Conservation (phyloP, 306 rosid species). For the Datisca glomerata region DNA sequence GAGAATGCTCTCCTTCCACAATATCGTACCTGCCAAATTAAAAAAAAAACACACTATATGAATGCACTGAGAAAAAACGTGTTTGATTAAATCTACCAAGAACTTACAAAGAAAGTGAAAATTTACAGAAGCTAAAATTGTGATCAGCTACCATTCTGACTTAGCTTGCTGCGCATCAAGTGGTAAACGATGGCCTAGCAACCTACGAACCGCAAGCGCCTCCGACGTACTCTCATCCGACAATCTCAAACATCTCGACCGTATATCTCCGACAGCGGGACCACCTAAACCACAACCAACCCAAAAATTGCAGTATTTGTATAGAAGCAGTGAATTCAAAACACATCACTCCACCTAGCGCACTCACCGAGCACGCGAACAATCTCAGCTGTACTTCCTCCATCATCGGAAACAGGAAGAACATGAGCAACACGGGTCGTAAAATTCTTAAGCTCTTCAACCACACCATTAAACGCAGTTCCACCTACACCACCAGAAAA, state of each 20-base stretch:
- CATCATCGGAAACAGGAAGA: constrained; percentile 93
- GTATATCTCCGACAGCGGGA: constrained; percentile 95
- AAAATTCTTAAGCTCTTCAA: constrained; percentile 62
- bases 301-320: background rate
- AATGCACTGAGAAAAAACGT: too few relatives aligned
- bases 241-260: constrained; percentile 85
- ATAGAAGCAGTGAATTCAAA: background rate
- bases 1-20: constrained; percentile 75
- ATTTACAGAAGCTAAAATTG: constrained; percentile 3
- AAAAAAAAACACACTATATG: too few relatives aligned
- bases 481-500: constrained; percentile 35
- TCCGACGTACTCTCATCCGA: constrained; percentile 77
- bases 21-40: constrained; percentile 84
- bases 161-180: constrained; percentile 54
- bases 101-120: background rate
- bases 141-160: constrained; percentile 49
- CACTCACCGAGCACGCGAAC: constrained; percentile 76
- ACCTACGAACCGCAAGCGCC: constrained; percentile 76
- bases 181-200: constrained; percentile 78
- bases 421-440: constrained; percentile 92
- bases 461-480: constrained; percentile 87
- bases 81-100: background rate
- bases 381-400: constrained; percentile 95
- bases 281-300: constrained; percentile 40
- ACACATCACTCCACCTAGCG: too few relatives aligned